These are phyloP conservation scores for Jamesozyma gamospora DNA, from an alignment of 805 yeast species.

Conservation along the genomic window DNA sequence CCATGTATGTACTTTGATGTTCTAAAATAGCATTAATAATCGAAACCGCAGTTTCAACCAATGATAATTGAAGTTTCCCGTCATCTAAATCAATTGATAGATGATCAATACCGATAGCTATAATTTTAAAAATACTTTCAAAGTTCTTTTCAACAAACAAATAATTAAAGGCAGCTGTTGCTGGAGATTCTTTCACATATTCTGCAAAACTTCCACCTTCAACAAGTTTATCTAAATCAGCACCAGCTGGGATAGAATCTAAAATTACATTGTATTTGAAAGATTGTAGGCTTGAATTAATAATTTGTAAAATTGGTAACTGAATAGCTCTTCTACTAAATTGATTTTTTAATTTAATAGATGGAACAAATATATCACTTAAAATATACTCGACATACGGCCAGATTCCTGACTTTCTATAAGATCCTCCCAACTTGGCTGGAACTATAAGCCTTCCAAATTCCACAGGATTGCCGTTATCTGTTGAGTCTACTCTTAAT, in stretches of 20 bases:
- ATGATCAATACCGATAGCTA: conserved; percentile 51
- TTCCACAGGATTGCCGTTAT: conserved; percentile 21
- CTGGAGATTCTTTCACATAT: conserved; percentile 59
- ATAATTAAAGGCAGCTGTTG: conserved; percentile 51
- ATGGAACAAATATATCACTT: conserved; percentile 52
- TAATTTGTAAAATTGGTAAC: conserved; percentile 40
- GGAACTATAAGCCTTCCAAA: conserved; percentile 51
- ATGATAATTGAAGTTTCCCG: conserved; percentile 25
- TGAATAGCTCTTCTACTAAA: conserved; percentile 40
- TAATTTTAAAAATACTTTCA: conserved; percentile 44
- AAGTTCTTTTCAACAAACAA: conserved; percentile 53
- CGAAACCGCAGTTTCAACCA: conserved; percentile 34
- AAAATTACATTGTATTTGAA: conserved; percentile 44
- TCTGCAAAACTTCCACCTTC: conserved; percentile 35
- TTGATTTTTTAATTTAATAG: conserved; percentile 27
- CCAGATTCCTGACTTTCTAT: conserved; percentile 61
- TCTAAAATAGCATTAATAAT: conserved; percentile 39
- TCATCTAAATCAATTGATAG: conserved; percentile 24
- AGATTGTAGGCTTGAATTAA: conserved; percentile 38
- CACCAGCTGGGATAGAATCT: conserved; percentile 42
- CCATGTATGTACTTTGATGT: conserved; percentile 48
- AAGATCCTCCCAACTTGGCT: conserved; percentile 45
- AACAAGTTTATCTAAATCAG: conserved; percentile 41
- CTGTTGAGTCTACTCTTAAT: conserved; percentile 24
- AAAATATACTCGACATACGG: conserved; percentile 70